Evolutionary conservation across 768 basidiomycete genomes (phyloP), one percentile per base, ranked within the genome.

Genomic region (Amanita fuliginea): DNA sequence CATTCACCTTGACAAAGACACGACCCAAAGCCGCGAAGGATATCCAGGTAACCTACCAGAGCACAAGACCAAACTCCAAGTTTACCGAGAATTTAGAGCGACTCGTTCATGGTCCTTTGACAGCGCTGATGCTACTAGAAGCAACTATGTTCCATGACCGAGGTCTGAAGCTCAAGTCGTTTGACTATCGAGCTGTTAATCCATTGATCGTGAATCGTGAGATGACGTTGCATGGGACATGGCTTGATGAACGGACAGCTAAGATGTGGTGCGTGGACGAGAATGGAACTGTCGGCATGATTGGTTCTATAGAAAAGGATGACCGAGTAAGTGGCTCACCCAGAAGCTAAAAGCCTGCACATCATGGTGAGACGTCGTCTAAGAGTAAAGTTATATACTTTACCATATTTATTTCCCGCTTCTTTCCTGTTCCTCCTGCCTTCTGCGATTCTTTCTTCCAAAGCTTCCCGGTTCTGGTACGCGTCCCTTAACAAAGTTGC

Each of bases 361-460:
- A 14, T 18, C 21, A 10, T 18, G 30, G 28, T 32, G 16, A 32
- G 24, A 16, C 10, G 24, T 13, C 32, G 14, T 18, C 21, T 14
- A 21, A 32, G 6, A 19, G 54, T 34, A 49, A 40, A 34, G 42
- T 52, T 3, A 22, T 16, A 16, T 6, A n/a, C 48, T 67, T 52
- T 57, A 83, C 90, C 90, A 57, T 93, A 92, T 74, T 92, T 93
- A 65, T 88, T 91, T 8, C 90, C 90, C 0, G 90, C 88, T 59
- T 90, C 86, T 62, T 92, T 92, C 53, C 88, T 74, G 58, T 92
- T 92, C 53, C 85, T 71, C 53, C 81, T 74, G 2, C 83, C 88
- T 63, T 89, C 80, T 0, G 90, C 89, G 55, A 92, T 88, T 66
- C 67, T 80, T 52, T 90, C 88, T 61, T 93, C 90, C 54, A 93